These are phyloP conservation scores for Leccinum obscurum DNA, from an alignment of 768 basidiomycete species.

Conservation along the genomic window DNA sequence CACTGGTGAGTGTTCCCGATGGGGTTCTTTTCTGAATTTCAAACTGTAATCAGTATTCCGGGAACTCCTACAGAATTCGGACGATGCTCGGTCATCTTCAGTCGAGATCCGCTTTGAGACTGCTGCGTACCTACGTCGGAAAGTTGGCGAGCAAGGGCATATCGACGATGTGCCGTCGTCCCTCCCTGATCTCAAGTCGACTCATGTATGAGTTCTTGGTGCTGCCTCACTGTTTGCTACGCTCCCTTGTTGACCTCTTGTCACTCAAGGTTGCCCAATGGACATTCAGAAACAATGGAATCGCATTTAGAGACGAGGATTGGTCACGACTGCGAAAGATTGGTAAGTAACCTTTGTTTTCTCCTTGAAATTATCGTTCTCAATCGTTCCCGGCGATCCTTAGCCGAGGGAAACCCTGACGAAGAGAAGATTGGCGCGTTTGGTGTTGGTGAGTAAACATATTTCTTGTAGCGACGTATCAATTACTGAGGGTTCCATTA, in stretches of 20 bases:
- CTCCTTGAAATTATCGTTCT: background rate
- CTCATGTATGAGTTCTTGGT: constrained; percentile 43
- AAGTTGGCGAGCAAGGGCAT: constrained; percentile 9
- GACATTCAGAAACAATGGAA: constrained; percentile 88
- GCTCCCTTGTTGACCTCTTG: background rate
- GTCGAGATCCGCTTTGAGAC: constrained; percentile 85
- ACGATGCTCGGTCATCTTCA: constrained; percentile 76
- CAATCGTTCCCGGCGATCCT: background rate
- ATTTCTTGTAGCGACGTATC: background rate
- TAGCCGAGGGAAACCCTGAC: constrained; percentile 29
- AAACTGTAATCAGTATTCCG: constrained; percentile 49
- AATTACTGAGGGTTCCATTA: constrained; percentile 14
- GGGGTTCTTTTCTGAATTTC: background rate
- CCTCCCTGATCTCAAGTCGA: constrained; percentile 66
- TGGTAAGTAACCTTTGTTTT: constrained; percentile 1
- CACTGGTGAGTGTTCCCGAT: constrained; percentile 48
- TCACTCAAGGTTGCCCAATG: constrained; percentile 67
- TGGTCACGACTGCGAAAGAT: constrained; percentile 22
- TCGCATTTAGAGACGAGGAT: constrained; percentile 55
- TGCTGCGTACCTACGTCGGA: constrained; percentile 41
- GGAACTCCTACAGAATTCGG: constrained; percentile 94
- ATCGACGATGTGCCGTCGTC: constrained; percentile 9
- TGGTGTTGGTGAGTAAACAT: constrained; percentile 21
- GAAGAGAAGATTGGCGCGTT: constrained; percentile 29
- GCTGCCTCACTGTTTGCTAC: background rate